phyloP scores from a whole-genome alignment of 805 yeast genomes.

The Zygotorulaspora sp. region DNA sequence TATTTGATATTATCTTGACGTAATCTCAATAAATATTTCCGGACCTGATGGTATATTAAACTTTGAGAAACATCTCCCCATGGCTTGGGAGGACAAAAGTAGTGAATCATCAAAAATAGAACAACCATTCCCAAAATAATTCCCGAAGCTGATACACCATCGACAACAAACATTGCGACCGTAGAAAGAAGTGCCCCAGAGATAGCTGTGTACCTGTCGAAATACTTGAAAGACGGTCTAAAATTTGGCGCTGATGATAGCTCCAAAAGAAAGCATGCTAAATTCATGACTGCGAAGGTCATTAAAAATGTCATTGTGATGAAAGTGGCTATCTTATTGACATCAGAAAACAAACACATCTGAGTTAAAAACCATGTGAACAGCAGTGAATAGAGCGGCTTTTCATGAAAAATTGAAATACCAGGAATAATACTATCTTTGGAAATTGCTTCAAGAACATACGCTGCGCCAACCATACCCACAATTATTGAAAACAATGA shows the following conservation, averaged over 20 bases:
- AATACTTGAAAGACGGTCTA: slow-evolving; percentile 89
- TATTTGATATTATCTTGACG: slow-evolving; percentile 92
- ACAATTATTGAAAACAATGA: slow-evolving; percentile 89
- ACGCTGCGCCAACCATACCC: slow-evolving; percentile 94
- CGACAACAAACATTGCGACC: slow-evolving; percentile 90
- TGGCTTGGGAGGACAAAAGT: slow-evolving; percentile 87
- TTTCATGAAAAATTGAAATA: slow-evolving; percentile 54
- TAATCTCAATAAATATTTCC: slow-evolving; percentile 74
- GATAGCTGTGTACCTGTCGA: slow-evolving; percentile 76
- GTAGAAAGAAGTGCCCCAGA: slow-evolving; percentile 67
- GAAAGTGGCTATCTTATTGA: slow-evolving; percentile 89
- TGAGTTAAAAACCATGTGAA: slow-evolving; percentile 83
- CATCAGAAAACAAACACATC: slow-evolving; percentile 78
- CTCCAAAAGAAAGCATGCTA: slow-evolving; percentile 86
- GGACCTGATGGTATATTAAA: slow-evolving; percentile 90
- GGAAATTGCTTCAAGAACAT: slow-evolving; percentile 85
- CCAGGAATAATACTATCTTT: slow-evolving; percentile 87
- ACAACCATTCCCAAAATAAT: slow-evolving; percentile 62
- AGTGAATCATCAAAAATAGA: slow-evolving; percentile 76
- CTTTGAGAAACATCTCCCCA: slow-evolving; percentile 99
- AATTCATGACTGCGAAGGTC: slow-evolving; percentile 91
- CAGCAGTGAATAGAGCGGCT: slow-evolving; percentile 62
- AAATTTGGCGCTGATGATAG: slow-evolving; percentile 97
- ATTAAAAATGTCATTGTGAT: slow-evolving; percentile 96
- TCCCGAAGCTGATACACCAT: slow-evolving; percentile 79